Percentiles rank a stretch among this genome's conserved stretches.
Conservation (phyloP, 805 yeast genomes). For the Huiozyma naganishii region DNA sequence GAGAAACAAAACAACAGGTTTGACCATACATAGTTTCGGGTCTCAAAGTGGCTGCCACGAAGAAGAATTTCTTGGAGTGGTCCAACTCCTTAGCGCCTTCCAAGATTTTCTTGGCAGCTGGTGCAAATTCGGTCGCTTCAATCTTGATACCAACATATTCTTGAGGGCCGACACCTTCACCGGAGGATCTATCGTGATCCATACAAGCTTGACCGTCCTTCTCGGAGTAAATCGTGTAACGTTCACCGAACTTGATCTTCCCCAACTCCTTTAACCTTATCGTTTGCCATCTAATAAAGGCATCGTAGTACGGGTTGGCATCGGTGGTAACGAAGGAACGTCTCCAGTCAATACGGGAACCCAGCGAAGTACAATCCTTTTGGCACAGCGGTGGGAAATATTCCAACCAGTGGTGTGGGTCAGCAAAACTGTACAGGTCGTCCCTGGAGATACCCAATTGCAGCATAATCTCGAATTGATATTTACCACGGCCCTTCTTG, state of each 20-base stretch:
- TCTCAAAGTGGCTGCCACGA: conserved; percentile 94
- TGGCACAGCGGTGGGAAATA: conserved; percentile 88
- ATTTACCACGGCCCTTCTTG: conserved; percentile 87
- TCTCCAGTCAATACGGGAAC: conserved; percentile 97
- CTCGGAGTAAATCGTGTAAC: conserved; percentile 94
- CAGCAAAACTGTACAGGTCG: conserved; percentile 81
- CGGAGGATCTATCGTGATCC: conserved; percentile 96
- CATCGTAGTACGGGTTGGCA: conserved; percentile 87
- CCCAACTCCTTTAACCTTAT: conserved; percentile 73
- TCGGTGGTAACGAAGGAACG: conserved; percentile 93
- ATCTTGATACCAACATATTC: conserved; percentile 93
- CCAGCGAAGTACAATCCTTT: conserved; percentile 67
- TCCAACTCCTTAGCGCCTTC: conserved; percentile 28
- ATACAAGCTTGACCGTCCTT: conserved; percentile 99
- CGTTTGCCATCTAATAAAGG: conserved; percentile 95
- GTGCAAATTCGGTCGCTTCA: conserved; percentile 47
- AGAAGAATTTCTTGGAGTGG: conserved; percentile 52
- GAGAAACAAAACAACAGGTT: conserved; percentile 95
- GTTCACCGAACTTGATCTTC: conserved; percentile 94
- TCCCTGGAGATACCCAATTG: conserved; percentile 81
- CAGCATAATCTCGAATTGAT: conserved; percentile 91
- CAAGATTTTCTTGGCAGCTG: conserved; percentile 31
- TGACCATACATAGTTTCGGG: conserved; percentile 99
- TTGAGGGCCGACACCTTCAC: conserved; percentile 95
- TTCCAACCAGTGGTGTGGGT: conserved; percentile 81